Evolutionary conservation across 495 filamentous ascomycete genomes (phyloP).

Genomic region (Emericellopsis terricola): DNA sequence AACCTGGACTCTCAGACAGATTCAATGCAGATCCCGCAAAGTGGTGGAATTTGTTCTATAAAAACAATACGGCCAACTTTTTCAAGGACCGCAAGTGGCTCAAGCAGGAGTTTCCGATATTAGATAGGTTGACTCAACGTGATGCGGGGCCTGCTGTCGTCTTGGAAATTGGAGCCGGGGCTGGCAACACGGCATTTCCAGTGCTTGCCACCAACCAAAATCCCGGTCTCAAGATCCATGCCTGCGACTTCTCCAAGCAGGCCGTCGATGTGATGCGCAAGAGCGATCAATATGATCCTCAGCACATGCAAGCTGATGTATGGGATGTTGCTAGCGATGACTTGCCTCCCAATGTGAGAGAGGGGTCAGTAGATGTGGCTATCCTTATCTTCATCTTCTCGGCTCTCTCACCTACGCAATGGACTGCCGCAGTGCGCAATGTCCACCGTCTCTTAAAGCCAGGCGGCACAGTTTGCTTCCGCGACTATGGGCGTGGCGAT

Average conservation of each 20-base stretch:
- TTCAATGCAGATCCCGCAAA: constrained; percentile 82
- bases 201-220: constrained; percentile 70
- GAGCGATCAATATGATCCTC: constrained; percentile 41
- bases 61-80: constrained; percentile 86
- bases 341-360: constrained; percentile 57
- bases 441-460: constrained; percentile 67
- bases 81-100: constrained; percentile 99
- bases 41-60: constrained; percentile 96
- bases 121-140: constrained; percentile 47
- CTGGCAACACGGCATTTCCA: constrained; percentile 91
- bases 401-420: constrained; percentile 69
- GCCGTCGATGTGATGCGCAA: constrained; percentile 76
- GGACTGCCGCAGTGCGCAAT: constrained; percentile 66
- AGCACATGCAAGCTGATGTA: constrained; percentile 64
- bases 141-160: constrained; percentile 43
- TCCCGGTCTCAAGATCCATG: constrained; percentile 57
- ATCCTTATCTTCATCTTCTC: constrained; percentile 96
- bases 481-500: constrained; percentile 91
- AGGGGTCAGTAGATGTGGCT: constrained; percentile 70
- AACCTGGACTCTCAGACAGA: constrained; percentile 27
- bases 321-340: constrained; percentile 67
- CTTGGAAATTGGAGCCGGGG: constrained; percentile 85
- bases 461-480: constrained; percentile 77
- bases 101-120: constrained; percentile 78
- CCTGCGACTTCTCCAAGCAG: constrained; percentile 83